Evolutionary conservation across 148 eudicot genomes (phyloP), one percentile per base, ranked within the genome.

Genomic region (Camellia sinensis): DNA sequence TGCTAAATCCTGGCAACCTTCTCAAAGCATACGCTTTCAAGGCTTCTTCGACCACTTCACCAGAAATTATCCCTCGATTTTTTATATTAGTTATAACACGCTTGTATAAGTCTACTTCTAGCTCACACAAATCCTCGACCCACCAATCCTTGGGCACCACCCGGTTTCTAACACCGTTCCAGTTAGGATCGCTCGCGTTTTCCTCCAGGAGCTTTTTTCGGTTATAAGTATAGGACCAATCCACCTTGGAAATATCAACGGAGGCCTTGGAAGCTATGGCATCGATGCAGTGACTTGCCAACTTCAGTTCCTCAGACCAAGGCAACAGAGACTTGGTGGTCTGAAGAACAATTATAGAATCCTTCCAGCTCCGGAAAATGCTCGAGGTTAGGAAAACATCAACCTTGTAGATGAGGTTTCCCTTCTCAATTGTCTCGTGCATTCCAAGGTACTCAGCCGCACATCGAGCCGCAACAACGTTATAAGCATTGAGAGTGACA

Each of bases 81-180:
- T 86, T 91, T 46, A 95, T 90, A 44, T 84, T 82, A 18, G 66
- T 37, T 4, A 95, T 86, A 2, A 93, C 89, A 62, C 85, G 90
- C 73, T 86, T 83, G 70, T 90, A 95, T 40, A 89, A 82, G 77
- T 87, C 92, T 80, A 88, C 81, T 70, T 90, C 98, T 60, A 95
- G 93, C 86, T 91, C 97, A 79, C 91, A 89, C 74, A 95, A 84
- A 79, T 95, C 98, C 89, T 95, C 97, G 45, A 91, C 97, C 97
- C 97, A 95, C 98, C 98, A 95, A 69, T 95, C 97, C n/a, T 75
- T 87, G 1, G 98, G 98, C 52, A 91, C 90, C 29, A 74, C 73
- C 75, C 89, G 85, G 82, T 78, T 89, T 79, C 87, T 82, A 56
- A 87, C 85, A 77, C 87, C 95, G 71, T 83, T 85, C 83, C 82